Evolutionary conservation across 2,329 filamentous ascomycete genomes (phyloP).

Genomic region (Aureobasidium mangrovei): DNA sequence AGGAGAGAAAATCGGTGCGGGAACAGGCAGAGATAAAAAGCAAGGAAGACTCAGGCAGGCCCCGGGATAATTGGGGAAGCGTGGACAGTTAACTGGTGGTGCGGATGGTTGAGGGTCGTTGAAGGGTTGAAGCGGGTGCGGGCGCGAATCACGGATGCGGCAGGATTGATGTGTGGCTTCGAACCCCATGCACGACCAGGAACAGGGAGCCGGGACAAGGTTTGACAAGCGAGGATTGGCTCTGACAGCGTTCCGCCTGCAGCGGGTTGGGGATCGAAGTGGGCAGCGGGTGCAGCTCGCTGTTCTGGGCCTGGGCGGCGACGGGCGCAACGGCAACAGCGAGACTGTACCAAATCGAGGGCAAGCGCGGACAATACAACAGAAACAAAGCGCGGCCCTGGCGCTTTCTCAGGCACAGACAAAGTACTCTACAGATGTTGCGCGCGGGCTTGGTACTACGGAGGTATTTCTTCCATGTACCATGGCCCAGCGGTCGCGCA

Average conservation of each 20-base stretch:
- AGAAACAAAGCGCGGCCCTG: slow-evolving; percentile 9
- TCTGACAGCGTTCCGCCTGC: slow-evolving; percentile 11
- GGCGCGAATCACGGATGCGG: slow-evolving; percentile 15
- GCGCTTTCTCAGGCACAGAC: slow-evolving; percentile 9
- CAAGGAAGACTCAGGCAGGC: slow-evolving; percentile 13
- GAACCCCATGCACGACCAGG: slow-evolving; percentile 14
- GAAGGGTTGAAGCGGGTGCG: slow-evolving; percentile 16
- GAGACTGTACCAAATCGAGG: slow-evolving; percentile 10
- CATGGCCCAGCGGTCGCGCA: slow-evolving; percentile 6
- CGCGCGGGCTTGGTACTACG: slow-evolving; percentile 8
- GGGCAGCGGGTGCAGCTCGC: slow-evolving; percentile 9
- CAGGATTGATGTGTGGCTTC: slow-evolving; percentile 14
- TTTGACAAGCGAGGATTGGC: slow-evolving; percentile 15
- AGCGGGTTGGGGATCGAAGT: slow-evolving; percentile 14
- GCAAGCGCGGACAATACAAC: slow-evolving; percentile 12
- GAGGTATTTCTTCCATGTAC: slow-evolving; percentile 9
- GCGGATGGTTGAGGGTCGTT: slow-evolving; percentile 13
- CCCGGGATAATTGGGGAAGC: slow-evolving; percentile 14
- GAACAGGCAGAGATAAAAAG: slow-evolving; percentile 13
- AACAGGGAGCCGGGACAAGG: slow-evolving; percentile 14
- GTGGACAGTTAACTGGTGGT: slow-evolving; percentile 13
- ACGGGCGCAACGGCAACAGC: slow-evolving; percentile 13
- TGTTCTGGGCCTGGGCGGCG: slow-evolving; percentile 12
- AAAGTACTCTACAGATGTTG: slow-evolving; percentile 7
- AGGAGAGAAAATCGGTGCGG: slow-evolving; percentile 8